These are phyloP conservation scores for Quercus aquifolioides DNA, from an alignment of 306 rosid species.

Conservation along the genomic window DNA sequence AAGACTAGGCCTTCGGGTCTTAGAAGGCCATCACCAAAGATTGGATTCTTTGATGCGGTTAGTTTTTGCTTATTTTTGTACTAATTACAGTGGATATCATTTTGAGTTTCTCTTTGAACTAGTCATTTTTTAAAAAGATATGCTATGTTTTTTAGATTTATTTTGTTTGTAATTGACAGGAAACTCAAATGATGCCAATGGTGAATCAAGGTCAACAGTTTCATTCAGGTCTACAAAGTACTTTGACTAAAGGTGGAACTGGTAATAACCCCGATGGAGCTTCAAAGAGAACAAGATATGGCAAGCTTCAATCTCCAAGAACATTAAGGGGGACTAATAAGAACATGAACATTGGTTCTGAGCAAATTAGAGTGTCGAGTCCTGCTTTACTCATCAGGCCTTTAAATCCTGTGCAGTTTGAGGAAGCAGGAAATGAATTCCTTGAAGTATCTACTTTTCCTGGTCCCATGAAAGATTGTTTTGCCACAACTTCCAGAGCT, in stretches of 20 bases:
- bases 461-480: background rate
- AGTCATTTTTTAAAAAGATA: no score
- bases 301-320: constrained; percentile 21
- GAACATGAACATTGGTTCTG: background rate
- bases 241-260: background rate
- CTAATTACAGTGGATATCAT: background rate
- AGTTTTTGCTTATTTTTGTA: background rate
- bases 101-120: background rate
- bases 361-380: background rate
- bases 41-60: constrained; percentile 54
- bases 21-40: constrained; percentile 48
- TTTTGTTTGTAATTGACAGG: constrained; percentile 28
- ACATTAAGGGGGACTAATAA: background rate
- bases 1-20: constrained; percentile 42
- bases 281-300: constrained; percentile 7
- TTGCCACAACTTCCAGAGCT: background rate
- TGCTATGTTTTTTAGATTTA: background rate
- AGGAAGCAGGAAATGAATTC: background rate
- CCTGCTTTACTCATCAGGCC: constrained; percentile 3
- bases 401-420: background rate
- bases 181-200: constrained; percentile 8
- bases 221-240: constrained; percentile 7
- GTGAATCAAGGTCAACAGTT: background rate
- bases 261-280: background rate
- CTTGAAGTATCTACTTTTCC: background rate